Evolutionary conservation across 768 basidiomycete species (phyloP).

Genomic region (Mycena polygramma): DNA sequence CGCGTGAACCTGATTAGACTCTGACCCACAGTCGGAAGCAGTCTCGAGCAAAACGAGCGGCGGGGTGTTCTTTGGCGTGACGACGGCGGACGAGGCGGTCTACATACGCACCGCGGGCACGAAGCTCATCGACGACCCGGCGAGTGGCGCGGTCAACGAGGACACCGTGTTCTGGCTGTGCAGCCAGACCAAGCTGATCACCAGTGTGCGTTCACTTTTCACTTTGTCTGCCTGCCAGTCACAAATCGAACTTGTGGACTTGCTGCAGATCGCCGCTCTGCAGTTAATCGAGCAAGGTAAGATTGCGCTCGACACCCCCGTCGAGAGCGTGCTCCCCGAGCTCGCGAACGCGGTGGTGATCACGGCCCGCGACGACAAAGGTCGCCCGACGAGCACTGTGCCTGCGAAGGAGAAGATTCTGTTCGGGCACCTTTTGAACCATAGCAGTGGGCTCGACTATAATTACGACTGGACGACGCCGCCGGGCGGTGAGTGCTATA

Average conservation of each 20-base stretch:
- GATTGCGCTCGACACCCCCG: conserved; percentile 43
- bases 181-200: conserved; percentile 31
- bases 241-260: too few relatives aligned
- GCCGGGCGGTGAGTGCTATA: neutral
- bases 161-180: conserved; percentile 21
- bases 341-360: conserved; percentile 44
- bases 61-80: conserved; percentile 14
- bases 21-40: conserved; percentile 6
- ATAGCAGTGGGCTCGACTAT: conserved; percentile 49
- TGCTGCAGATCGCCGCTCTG: conserved; percentile 45
- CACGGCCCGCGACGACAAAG: conserved; percentile 33
- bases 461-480: conserved; percentile 6
- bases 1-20: neutral
- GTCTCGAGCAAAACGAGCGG: conserved; percentile 12
- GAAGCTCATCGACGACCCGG: conserved; percentile 13
- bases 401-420: conserved; percentile 43
- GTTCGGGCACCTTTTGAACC: conserved; percentile 47
- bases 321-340: conserved; percentile 45
- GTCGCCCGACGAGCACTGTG: conserved; percentile 30
- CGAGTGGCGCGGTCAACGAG: conserved; percentile 15
- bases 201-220: neutral
- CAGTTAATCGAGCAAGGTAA: conserved; percentile 48
- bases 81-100: conserved; percentile 6
- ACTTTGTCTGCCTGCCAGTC: too few relatives aligned
- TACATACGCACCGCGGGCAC: conserved; percentile 14